Base-by-base conservation (phyloP, 352 stramenopile genomes). In the Phytophthora idaei region DNA sequence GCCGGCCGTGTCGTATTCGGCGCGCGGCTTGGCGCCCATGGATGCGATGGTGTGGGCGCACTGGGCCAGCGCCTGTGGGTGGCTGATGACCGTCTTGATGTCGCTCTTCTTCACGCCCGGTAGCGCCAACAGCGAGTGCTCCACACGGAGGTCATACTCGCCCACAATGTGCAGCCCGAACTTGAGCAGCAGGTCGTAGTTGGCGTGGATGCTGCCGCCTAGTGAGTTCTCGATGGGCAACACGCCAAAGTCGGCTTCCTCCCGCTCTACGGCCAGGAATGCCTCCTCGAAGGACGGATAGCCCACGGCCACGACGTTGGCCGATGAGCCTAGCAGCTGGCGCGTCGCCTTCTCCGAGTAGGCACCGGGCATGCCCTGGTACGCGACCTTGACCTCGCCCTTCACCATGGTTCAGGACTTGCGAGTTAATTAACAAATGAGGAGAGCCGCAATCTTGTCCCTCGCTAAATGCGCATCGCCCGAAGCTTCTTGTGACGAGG, bases 341-440 rank as follows among this genome's bases (percentile, higher is more conserved):
- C 94, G 81, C 44, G 97, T 92, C 10, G 96, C 94, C 74, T 99
- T 98, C 87, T 99, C 96, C 17, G 94, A 98, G 83, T 99, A 99
- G 1, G 96, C 97, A 28, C 97, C 97, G 28, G 96, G 90, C 75
- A 98, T 95, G 51, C 97, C 97, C 81, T 99, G 96, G 77, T 98
- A 99, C 61, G 93, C 89, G 29, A 99, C 84, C 80, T 94, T 93
- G 55, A 98, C 84, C 59, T 83, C 80, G 46, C 60, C 64, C 31
- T 64, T 72, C 48, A 78, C 34, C 56, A 63, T 59, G 15, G 45
- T 53, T 44, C 29, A 14, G 25, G 10, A 9, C 12, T 42, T 42
- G 36, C 12, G 36, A n/a, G 36, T n/a, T 28, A 32, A 27, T 25
- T 47, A 47, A 42, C n/a, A 15, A 47, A 47, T 47, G 41, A 21